Conservation (phyloP, 176 grass and related monocot species). For the Carex pumila region DNA sequence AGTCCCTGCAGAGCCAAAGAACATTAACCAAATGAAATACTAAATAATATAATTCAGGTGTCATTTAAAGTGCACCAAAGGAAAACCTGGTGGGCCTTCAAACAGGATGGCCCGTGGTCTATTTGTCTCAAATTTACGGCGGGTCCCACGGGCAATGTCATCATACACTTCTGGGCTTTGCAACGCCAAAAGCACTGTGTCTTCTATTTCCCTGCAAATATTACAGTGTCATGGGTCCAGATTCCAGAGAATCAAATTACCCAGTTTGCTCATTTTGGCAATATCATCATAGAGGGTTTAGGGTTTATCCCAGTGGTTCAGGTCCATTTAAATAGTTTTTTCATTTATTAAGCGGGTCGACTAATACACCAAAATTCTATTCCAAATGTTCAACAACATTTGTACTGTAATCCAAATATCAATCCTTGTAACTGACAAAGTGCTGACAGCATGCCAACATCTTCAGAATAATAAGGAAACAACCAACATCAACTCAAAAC, state of each 20-base stretch:
- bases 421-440: background rate
- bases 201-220: conserved; percentile 84
- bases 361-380: background rate
- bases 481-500: background rate
- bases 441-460: background rate
- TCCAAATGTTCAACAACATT: background rate
- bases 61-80: background rate
- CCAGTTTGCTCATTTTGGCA: background rate
- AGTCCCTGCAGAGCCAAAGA: conserved; percentile 43
- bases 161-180: conserved; percentile 93
- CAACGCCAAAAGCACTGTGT: conserved; percentile 82
- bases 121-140: conserved; percentile 85
- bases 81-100: conserved; percentile 82
- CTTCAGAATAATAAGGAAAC: background rate
- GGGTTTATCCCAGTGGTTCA: background rate
- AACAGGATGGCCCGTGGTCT: conserved; percentile 85
- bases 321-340: background rate
- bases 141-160: conserved; percentile 75
- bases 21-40: background rate
- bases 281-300: background rate
- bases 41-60: background rate
- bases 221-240: background rate
- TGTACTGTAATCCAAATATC: background rate
- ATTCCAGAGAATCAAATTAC: background rate
- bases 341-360: background rate